phyloP scores from a whole-genome alignment of 2,329 filamentous ascomycete genomes.

The Sporothrix curviconia region DNA sequence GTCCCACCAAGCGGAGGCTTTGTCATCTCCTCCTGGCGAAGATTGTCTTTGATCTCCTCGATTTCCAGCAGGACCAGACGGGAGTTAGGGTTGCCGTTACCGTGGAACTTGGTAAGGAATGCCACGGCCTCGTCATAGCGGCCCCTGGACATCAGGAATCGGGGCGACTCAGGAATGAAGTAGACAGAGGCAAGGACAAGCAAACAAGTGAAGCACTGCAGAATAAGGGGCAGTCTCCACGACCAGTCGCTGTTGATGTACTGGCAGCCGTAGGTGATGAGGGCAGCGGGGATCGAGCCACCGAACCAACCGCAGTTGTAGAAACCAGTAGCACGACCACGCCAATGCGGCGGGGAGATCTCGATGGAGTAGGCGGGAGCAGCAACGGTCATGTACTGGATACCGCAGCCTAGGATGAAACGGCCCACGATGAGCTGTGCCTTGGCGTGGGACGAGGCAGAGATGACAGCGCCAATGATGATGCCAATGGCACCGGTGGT shows the following conservation, averaged over 20 bases:
- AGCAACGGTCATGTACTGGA: constrained; percentile 27
- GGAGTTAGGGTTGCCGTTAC: constrained; percentile 34
- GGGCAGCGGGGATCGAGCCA: constrained; percentile 42
- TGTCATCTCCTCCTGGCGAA: constrained; percentile 41
- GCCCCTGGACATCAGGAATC: constrained; percentile 36
- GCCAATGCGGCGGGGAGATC: constrained; percentile 43
- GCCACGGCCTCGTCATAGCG: constrained; percentile 34
- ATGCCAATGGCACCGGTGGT: not conserved
- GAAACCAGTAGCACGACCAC: constrained; percentile 41
- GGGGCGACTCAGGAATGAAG: constrained; percentile 37
- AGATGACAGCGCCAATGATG: not conserved
- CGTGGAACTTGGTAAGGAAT: constrained; percentile 38
- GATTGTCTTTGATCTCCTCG: constrained; percentile 37
- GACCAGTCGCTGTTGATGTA: constrained; percentile 39
- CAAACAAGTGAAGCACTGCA: constrained; percentile 40
- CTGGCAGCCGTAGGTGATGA: constrained; percentile 42
- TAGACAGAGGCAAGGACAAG: constrained; percentile 33
- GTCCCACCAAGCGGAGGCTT: constrained; percentile 35
- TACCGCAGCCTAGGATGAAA: not conserved
- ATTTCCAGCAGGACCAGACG: constrained; percentile 35
- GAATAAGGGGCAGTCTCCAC: constrained; percentile 44
- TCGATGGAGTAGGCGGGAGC: constrained; percentile 44
- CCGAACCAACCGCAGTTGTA: constrained; percentile 37
- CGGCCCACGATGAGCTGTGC: not conserved
- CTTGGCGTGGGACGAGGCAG: not conserved